Conservation (phyloP, 1,139 yeast genomes). For the Keqinozyma sinolaborantium region DNA sequence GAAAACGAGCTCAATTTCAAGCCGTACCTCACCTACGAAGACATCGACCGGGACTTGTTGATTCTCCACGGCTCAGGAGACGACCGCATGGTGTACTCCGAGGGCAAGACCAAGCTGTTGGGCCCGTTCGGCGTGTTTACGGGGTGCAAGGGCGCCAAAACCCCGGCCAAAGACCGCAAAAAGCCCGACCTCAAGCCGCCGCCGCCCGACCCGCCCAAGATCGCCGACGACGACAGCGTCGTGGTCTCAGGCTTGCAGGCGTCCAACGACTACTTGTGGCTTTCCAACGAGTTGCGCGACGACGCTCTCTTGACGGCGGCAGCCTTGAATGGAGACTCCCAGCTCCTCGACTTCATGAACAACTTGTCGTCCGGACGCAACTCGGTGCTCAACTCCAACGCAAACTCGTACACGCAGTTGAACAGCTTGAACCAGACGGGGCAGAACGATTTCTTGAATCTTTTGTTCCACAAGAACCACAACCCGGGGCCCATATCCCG, state of each 20-base stretch:
- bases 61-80: conserved; percentile 53
- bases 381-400: conserved; percentile 4
- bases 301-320: conserved; percentile 74
- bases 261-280: conserved; percentile 48
- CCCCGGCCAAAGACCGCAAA: conserved; percentile 3
- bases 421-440: conserved; percentile 13
- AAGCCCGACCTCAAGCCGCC: background rate
- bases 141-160: background rate
- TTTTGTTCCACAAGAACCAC: conserved; percentile 48
- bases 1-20: conserved; percentile 29
- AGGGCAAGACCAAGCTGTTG: conserved; percentile 50
- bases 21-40: conserved; percentile 71
- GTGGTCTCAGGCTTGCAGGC: conserved; percentile 8
- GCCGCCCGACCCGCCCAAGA: conserved; percentile 3
- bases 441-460: conserved; percentile 43
- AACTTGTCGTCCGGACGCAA: conserved; percentile 17
- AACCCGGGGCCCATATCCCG: conserved; percentile 5
- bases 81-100: conserved; percentile 26
- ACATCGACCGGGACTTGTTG: conserved; percentile 72
- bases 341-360: conserved; percentile 52
- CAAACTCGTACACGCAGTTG: conserved; percentile 11
- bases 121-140: conserved; percentile 86
- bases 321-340: conserved; percentile 63
- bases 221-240: conserved; percentile 6
- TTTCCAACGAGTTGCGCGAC: conserved; percentile 65